Evolutionary conservation across 768 basidiomycete species (phyloP), one percentile per base, ranked within the genome.

Genomic region (Vishniacozyma victoriae): DNA sequence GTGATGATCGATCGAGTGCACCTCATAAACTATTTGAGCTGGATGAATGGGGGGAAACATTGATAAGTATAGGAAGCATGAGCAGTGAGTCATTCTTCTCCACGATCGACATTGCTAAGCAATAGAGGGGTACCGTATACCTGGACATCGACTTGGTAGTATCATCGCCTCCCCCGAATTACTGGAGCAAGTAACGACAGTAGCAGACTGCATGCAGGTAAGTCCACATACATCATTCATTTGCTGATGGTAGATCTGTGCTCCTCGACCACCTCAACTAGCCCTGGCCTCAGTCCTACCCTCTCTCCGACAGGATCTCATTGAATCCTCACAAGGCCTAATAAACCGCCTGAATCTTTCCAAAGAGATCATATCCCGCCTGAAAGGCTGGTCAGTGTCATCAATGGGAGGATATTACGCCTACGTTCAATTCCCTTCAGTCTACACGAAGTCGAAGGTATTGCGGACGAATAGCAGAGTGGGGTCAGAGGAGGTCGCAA

Each of bases 101-200:
- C n/a, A 9, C 9, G 29, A 33, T 33, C 29, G 29, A 33, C 29
- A 15, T 36, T 45, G 36, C 48, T 35, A 14, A 18, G 9, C 6
- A 4, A 13, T 41, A 69, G 62, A 71, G 53, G 59, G 64, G 25
- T 71, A 69, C 37, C 26, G 59, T 14, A 65, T 71, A n/a, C 87
- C 88, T 0, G 87, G 87, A 0, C 83, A 88, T 68, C 80, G 87
- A 11, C 78, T 90, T 4, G 88, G 88, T 1, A 77, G 78, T 3
- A 76, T 89, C 48, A 77, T 81, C 16, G 82, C 83, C 0, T 79
- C 82, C 0, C 79, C 82, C 0, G 51, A 63, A 0, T 67, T 89
- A 41, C 71, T 84, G 5, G 57, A 77, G 4, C 71, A 79, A 15
- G 64, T 81, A 41, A 77, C 74, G 19, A 81, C 75, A n/a, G 78